phyloP scores from a whole-genome alignment of 2,329 filamentous ascomycete genomes.

The Tolypocladium paradoxum region DNA sequence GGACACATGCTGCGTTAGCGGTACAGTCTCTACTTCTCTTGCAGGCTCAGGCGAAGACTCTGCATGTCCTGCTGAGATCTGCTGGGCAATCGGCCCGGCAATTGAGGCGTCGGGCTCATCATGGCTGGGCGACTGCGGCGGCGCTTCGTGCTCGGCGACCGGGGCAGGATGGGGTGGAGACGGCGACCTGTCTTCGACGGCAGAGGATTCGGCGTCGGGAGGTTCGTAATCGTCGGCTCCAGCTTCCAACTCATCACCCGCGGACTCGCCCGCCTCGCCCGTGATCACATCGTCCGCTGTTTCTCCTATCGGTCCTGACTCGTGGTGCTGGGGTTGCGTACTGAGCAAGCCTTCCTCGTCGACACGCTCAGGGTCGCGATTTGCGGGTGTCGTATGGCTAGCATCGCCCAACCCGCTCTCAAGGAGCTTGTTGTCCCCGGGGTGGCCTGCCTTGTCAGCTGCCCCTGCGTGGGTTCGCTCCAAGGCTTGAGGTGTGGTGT shows the following conservation, averaged over 20 bases:
- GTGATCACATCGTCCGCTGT: slow-evolving; percentile 5
- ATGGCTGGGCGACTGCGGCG: slow-evolving; percentile 13
- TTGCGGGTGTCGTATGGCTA: not conserved
- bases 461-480: not conserved
- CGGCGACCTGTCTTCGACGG: not conserved
- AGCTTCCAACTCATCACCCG: slow-evolving; percentile 27
- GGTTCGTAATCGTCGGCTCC: slow-evolving; percentile 46
- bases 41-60: slow-evolving; percentile 13
- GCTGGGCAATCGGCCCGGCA: slow-evolving; percentile 12
- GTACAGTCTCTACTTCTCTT: slow-evolving; percentile 31
- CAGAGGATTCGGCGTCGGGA: slow-evolving; percentile 25
- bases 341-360: not conserved
- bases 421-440: not conserved
- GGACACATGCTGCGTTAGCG: not conserved
- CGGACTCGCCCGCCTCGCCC: slow-evolving; percentile 14
- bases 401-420: not conserved
- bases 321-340: not conserved
- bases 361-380: not conserved
- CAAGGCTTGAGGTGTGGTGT: not conserved
- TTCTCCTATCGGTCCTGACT: not conserved
- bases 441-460: not conserved
- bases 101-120: slow-evolving; percentile 9
- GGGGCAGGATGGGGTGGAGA: slow-evolving; percentile 6
- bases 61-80: slow-evolving; percentile 19
- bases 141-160: slow-evolving; percentile 8